These are phyloP conservation scores for Globisporangium acanthophoron DNA, from an alignment of 352 stramenopile genomes.

Conservation along the genomic window DNA sequence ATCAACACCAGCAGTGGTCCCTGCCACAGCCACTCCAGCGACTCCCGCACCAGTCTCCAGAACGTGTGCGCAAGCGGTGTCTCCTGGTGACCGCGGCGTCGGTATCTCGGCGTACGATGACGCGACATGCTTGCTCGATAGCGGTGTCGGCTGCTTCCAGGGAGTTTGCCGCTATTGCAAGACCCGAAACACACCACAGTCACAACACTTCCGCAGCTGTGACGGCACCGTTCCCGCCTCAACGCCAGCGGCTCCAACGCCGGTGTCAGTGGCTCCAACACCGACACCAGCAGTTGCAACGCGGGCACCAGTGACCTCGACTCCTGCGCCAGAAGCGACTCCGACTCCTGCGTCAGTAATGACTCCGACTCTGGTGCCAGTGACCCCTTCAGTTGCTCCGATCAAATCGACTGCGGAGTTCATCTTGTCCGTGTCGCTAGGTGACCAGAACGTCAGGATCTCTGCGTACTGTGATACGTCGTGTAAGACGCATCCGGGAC, in stretches of 20 bases:
- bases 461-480: background rate
- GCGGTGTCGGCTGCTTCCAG: background rate
- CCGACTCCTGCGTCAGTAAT: no score
- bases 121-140: background rate
- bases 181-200: background rate
- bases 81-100: background rate
- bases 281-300: no score
- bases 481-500: background rate
- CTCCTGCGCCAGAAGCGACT: no score
- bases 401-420: no score
- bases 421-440: no score
- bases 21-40: background rate
- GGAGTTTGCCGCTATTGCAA: conserved; percentile 4
- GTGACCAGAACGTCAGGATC: background rate
- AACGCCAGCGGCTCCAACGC: no score
- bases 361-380: no score
- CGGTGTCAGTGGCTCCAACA: no score
- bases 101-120: conserved; percentile 4
- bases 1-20: background rate
- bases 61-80: background rate
- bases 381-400: no score
- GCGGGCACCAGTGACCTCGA: no score
- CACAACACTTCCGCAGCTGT: background rate
- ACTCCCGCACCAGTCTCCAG: background rate
- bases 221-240: no score